A percentile compares a stretch with the other conserved stretches of the same genome.
These are phyloP conservation scores for Modicella reniformis DNA, from an alignment of 371 early-diverging fungal species.

Conservation along the genomic window DNA sequence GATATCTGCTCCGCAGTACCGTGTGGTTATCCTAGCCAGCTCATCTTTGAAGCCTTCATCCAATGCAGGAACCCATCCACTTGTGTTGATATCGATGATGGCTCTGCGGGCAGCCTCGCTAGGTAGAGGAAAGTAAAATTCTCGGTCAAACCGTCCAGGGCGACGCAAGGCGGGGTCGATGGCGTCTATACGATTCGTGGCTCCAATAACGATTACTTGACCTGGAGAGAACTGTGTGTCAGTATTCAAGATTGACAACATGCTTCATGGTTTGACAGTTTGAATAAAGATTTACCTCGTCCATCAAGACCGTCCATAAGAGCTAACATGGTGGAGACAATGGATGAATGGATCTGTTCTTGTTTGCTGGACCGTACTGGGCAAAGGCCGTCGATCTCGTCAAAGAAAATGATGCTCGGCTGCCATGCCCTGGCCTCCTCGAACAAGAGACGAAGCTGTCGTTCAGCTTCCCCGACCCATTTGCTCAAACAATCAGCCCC, in stretches of 20 bases:
- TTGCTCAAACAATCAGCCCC: conserved; percentile 84
- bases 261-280: too few species aligned
- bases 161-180: conserved; percentile 76
- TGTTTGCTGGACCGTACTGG: conserved; percentile 71
- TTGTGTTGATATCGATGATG: conserved; percentile 57
- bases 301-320: conserved; percentile 81
- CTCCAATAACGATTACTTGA: conserved; percentile 78
- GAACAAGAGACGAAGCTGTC: conserved; percentile 73
- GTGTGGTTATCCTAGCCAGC: conserved; percentile 57
- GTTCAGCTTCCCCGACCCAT: conserved; percentile 87
- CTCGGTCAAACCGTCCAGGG: conserved; percentile 78
- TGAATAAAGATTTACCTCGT: conserved; percentile 62
- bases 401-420: conserved; percentile 71
- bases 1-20: conserved; percentile 70
- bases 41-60: conserved; percentile 46
- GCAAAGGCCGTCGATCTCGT: conserved; percentile 78
- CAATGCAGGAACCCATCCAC: conserved; percentile 55
- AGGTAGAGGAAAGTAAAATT: conserved; percentile 71
- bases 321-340: conserved; percentile 78
- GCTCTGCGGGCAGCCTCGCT: conserved; percentile 56
- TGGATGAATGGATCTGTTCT: conserved; percentile 71
- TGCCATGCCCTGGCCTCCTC: conserved; percentile 69
- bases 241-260: too few species aligned
- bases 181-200: conserved; percentile 65
- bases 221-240: conserved; percentile 29